Percentiles rank a stretch among this genome's conserved stretches.
Conservation (phyloP, 169 alveolate species). For the Perkinsus chesapeaki region DNA sequence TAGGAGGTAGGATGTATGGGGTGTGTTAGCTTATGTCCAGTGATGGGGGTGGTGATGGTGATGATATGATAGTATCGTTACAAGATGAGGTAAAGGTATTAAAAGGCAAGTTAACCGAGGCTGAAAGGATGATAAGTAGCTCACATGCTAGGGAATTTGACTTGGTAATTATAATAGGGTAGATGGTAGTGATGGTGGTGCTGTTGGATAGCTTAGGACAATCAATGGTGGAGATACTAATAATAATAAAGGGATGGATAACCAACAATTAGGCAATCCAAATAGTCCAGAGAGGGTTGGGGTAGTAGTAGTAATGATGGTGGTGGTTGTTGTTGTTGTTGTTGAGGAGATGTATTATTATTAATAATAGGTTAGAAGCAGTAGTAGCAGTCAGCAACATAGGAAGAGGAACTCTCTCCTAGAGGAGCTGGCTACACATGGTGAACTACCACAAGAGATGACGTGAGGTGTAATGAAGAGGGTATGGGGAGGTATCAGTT, state of each 20-base stretch:
- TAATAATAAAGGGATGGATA: neutral
- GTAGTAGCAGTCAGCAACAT: neutral
- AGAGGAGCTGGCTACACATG: neutral
- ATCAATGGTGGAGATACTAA: neutral
- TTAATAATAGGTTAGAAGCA: neutral
- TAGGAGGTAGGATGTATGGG: neutral
- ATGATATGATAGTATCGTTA: neutral
- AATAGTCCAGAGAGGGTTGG: neutral
- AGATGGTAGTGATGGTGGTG: neutral
- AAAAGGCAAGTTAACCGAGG: neutral
- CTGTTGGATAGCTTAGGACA: neutral
- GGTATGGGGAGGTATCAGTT: too few species aligned
- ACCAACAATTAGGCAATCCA: neutral
- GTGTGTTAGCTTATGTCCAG: neutral
- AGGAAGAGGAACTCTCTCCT: neutral
- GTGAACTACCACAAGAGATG: neutral
- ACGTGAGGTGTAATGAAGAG: neutral
- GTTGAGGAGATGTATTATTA: neutral
- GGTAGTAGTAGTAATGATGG: neutral
- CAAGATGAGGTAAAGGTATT: neutral
- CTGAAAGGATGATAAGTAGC: neutral
- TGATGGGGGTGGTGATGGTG: neutral
- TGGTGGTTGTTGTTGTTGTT: neutral
- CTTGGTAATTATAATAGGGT: neutral
- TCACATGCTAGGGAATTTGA: neutral